Evolutionary conservation across 83 land plant genomes (phyloP).

Genomic region (Larix sibirica): DNA sequence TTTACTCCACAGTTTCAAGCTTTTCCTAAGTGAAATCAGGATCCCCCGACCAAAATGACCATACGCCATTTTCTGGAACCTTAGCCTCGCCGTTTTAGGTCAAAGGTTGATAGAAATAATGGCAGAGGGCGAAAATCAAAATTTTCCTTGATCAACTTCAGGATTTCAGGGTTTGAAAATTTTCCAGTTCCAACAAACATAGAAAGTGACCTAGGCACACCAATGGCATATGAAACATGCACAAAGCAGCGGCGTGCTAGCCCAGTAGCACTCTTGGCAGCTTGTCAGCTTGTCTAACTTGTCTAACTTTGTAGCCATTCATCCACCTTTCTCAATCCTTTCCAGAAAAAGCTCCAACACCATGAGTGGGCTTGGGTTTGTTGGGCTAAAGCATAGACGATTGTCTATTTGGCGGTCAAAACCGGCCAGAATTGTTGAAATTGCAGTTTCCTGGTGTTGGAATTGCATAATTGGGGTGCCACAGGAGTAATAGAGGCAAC

Average conservation of each 20-base stretch:
- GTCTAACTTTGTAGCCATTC: constrained; percentile 53
- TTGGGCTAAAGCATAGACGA: too few relatives aligned
- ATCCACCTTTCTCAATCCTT: too few relatives aligned
- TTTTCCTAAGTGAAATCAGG: constrained; percentile 67
- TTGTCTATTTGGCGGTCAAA: too few relatives aligned
- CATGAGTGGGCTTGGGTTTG: too few relatives aligned
- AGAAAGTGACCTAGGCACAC: constrained; percentile 48
- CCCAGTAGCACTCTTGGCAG: constrained; percentile 64
- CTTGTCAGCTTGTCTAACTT: too few relatives aligned
- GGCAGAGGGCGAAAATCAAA: too few relatives aligned
- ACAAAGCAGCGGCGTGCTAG: constrained; percentile 56
- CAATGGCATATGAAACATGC: constrained; percentile 66
- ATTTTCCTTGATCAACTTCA: constrained; percentile 45
- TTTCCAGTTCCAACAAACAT: constrained; percentile 62
- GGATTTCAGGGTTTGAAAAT: constrained; percentile 50
- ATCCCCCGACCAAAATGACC: constrained; percentile 63
- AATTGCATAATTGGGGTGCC: too few relatives aligned
- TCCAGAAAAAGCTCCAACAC: too few relatives aligned
- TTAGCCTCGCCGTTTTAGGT: constrained; percentile 43
- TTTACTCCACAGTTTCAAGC: not conserved
- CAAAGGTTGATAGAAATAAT: constrained; percentile 23
- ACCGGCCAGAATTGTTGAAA: too few relatives aligned
- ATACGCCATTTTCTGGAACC: constrained; percentile 63
- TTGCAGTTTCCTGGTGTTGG: too few relatives aligned
- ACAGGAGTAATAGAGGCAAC: too few relatives aligned